Conservation (phyloP, 192 early-diverging fungal genomes). For the Rhizophagus sp. region DNA sequence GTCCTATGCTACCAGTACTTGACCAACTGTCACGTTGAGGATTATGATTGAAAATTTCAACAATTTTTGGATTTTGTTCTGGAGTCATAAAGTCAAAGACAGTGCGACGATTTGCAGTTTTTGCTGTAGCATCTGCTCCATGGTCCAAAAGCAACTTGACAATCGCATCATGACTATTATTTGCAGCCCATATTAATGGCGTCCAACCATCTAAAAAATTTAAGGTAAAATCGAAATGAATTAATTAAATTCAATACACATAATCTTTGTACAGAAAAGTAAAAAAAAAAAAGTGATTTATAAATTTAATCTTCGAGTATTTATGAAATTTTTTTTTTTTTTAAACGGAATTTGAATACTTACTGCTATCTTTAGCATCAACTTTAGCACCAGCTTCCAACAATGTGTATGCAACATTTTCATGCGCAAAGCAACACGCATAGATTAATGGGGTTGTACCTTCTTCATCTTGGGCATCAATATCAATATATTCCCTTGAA, state of each 20-base stretch:
- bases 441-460: conserved; percentile 88
- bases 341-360: conserved; percentile 31
- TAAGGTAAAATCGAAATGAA: not conserved
- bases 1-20: conserved; percentile 36
- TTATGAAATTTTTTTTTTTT: too few species aligned
- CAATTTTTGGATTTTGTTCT: conserved; percentile 50
- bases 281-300: too few species aligned
- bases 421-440: conserved; percentile 85
- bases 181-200: conserved; percentile 88
- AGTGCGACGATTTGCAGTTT: conserved; percentile 71
- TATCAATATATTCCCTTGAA: conserved; percentile 62
- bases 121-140: conserved; percentile 71
- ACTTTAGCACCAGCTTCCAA: conserved; percentile 73
- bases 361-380: conserved; percentile 79
- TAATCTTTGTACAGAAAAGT: too few species aligned
- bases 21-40: conserved; percentile 45
- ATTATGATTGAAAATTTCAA: conserved; percentile 49
- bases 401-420: conserved; percentile 67
- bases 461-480: conserved; percentile 82
- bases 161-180: conserved; percentile 74
- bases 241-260: too few species aligned
- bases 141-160: conserved; percentile 74
- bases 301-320: too few species aligned
- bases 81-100: conserved; percentile 71
- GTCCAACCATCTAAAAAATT: conserved; percentile 75